Conservation (phyloP, 176 grass and related monocot genomes). For the Oryza glaberrima region DNA sequence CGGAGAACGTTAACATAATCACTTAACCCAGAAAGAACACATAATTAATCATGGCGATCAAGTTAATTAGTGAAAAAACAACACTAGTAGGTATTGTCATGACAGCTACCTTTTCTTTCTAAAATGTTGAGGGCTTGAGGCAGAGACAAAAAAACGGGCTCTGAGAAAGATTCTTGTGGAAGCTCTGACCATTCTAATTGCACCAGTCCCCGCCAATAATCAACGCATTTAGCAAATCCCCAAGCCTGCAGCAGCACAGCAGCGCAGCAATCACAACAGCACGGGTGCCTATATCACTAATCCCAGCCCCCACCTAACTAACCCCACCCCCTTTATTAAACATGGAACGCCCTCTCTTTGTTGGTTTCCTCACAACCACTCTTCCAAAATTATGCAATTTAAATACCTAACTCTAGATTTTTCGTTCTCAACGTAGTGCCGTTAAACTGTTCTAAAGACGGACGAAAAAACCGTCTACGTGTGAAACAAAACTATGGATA, state of each 20-base stretch:
- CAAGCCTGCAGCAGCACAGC: background rate
- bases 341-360: background rate
- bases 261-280: background rate
- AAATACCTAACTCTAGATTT: slow-evolving; percentile 16
- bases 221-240: slow-evolving; percentile 12
- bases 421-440: background rate
- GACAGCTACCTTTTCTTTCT: slow-evolving; percentile 3
- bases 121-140: background rate
- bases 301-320: slow-evolving; percentile 1
- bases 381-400: background rate
- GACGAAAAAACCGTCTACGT: background rate
- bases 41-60: background rate
- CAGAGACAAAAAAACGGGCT: background rate
- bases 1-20: background rate
- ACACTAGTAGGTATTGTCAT: background rate
- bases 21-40: background rate
- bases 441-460: background rate
- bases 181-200: slow-evolving; percentile 18
- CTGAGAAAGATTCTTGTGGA: background rate
- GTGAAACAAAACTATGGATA: background rate
- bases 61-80: background rate
- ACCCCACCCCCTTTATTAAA: slow-evolving; percentile 14
- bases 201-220: slow-evolving; percentile 12
- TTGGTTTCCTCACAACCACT: slow-evolving; percentile 7
- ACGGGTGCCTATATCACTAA: slow-evolving; percentile 19